Evolutionary conservation across 2,329 filamentous ascomycete species (phyloP).

Genomic region (Incumbomyces delicatus): DNA sequence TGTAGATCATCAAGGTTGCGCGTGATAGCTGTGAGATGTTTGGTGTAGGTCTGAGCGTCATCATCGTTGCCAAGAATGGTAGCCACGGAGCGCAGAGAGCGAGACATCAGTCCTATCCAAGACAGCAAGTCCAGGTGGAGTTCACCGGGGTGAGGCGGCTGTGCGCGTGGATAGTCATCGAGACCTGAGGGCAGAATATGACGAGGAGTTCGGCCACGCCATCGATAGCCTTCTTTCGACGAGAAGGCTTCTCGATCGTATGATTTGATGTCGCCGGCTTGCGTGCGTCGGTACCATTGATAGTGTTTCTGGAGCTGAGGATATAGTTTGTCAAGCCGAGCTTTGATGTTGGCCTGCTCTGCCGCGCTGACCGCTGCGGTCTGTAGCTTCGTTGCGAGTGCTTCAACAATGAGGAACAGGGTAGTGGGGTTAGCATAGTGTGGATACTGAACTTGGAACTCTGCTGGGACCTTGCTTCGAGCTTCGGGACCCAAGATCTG

Average conservation of each 20-base stretch:
- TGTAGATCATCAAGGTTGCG: constrained; percentile 87
- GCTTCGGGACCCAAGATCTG: constrained; percentile 89
- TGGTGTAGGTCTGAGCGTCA: constrained; percentile 62
- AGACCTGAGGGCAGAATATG: constrained; percentile 89
- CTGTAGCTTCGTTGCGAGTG: constrained; percentile 69
- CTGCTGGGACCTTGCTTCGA: constrained; percentile 81
- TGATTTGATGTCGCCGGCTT: constrained; percentile 76
- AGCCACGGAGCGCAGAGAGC: constrained; percentile 72
- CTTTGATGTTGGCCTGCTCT: constrained; percentile 22
- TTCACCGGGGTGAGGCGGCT: constrained; percentile 91
- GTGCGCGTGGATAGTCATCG: constrained; percentile 89
- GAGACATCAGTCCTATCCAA: constrained; percentile 96
- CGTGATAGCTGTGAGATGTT: constrained; percentile 65
- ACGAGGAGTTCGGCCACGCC: constrained; percentile 77
- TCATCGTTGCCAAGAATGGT: constrained; percentile 63
- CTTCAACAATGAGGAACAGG: constrained; percentile 78
- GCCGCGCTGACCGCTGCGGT: constrained; percentile 23
- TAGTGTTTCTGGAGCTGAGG: constrained; percentile 83
- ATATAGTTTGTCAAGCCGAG: constrained; percentile 59
- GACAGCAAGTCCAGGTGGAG: constrained; percentile 88
- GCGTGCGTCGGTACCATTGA: constrained; percentile 89
- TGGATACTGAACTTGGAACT: constrained; percentile 93
- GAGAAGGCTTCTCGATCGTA: constrained; percentile 88
- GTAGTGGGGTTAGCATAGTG: constrained; percentile 97
- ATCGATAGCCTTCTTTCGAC: constrained; percentile 84